Evolutionary conservation across 345 rosid genomes (phyloP).

Genomic region (Camelina laxa): DNA sequence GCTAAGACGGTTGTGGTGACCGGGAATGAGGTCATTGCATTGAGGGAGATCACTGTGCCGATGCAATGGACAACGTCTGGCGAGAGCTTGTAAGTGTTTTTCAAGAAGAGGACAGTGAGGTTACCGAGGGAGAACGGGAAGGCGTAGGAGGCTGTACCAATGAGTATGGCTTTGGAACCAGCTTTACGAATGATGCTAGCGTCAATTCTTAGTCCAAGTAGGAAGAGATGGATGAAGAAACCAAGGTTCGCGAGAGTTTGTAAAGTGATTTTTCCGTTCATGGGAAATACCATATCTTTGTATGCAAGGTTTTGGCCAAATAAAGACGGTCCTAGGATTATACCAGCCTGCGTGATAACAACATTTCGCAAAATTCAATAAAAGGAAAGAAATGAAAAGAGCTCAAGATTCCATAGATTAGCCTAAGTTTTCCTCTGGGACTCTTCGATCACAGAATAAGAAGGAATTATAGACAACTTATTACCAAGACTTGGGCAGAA

Average conservation of each 20-base stretch:
- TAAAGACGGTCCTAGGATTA: conserved; percentile 46
- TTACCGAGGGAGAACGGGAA: conserved; percentile 40
- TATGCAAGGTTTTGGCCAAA: conserved; percentile 30
- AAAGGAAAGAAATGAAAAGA: not conserved
- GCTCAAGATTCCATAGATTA: not conserved
- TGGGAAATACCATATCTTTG: conserved; percentile 15
- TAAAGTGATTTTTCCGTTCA: conserved; percentile 27
- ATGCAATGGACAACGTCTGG: conserved; percentile 28
- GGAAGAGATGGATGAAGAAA: conserved; percentile 46
- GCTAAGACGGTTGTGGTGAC: conserved; percentile 45
- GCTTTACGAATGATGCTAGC: conserved; percentile 43
- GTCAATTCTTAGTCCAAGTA: conserved; percentile 43
- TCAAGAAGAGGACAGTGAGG: conserved; percentile 33
- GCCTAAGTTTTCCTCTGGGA: not conserved
- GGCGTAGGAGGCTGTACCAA: conserved; percentile 39
- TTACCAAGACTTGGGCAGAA: conserved; percentile 49
- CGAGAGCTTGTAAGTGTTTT: conserved; percentile 11
- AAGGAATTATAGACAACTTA: not conserved
- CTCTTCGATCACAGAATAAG: not conserved
- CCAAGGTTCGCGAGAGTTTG: conserved; percentile 44
- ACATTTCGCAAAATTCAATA: not conserved
- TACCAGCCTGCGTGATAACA: conserved; percentile 41
- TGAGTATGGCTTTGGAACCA: conserved; percentile 43
- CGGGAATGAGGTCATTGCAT: conserved; percentile 44
- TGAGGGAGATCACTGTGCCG: conserved; percentile 36